Evolutionary conservation across 2,329 filamentous ascomycete species (phyloP).

Genomic region (Colletotrichum musicola): DNA sequence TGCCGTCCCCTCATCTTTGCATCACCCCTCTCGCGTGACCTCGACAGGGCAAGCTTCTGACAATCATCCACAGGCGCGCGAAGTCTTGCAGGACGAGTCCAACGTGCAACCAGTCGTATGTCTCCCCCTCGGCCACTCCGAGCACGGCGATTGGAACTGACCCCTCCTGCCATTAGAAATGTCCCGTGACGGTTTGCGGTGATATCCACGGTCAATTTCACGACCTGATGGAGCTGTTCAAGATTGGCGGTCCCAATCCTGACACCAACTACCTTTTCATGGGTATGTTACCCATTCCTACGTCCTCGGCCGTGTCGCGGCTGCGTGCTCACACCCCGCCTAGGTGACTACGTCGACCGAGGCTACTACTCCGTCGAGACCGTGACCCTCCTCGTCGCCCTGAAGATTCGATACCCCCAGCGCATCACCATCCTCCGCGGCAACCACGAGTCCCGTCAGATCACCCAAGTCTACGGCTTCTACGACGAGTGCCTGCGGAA

Average conservation of each 20-base stretch:
- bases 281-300: conserved; percentile 70
- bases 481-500: conserved; percentile 99
- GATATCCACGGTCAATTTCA: conserved; percentile 99
- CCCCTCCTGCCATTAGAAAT: conserved; percentile 75
- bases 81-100: conserved; percentile 96
- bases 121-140: conserved; percentile 20
- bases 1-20: conserved; percentile 35
- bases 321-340: conserved; percentile 38
- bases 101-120: conserved; percentile 98
- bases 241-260: conserved; percentile 96
- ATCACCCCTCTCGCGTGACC: conserved; percentile 48
- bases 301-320: conserved; percentile 9
- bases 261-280: conserved; percentile 99
- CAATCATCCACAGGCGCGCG: conserved; percentile 76
- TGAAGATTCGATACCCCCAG: conserved; percentile 98
- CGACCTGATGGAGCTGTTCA: conserved; percentile 99
- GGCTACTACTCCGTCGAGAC: conserved; percentile 99
- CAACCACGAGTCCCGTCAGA: conserved; percentile 99
- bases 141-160: conserved; percentile 45
- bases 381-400: conserved; percentile 92
- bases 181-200: conserved; percentile 97
- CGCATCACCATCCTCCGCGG: conserved; percentile 98
- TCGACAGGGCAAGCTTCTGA: conserved; percentile 47
- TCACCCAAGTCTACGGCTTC: conserved; percentile 99
- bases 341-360: conserved; percentile 97